Evolutionary conservation across 169 alveolate species (phyloP), one percentile per base, ranked within the genome.

Genomic region (Blepharisma undulans): DNA sequence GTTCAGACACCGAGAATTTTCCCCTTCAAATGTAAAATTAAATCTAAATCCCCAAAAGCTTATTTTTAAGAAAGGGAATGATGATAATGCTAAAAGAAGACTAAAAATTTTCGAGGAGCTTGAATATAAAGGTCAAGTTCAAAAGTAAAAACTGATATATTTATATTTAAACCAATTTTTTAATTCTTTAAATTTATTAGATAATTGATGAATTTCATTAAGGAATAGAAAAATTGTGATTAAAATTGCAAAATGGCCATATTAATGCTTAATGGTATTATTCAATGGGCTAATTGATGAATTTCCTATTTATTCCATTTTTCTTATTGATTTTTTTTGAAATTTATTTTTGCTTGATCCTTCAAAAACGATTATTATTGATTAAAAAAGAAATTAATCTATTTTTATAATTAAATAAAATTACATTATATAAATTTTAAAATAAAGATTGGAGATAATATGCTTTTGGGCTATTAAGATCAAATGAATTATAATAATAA

Each of bases 1-100:
- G 78, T 96, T 96, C 91, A 87, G 91, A 25, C 98, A 96, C 85
- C 60, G 30, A 19, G 91, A 84, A 30, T 74, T 48, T 48, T 29
- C 80, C 66, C 66, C 66, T 48, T 48, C 66, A 48, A 48, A 48
- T 5, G 2, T 48, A 48, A 48, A 48, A 48, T 10, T 48, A 48
- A 48, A 48, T 48, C 30, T 27, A 30, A 25, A 25, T 74, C 8
- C 80, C 33, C 33, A 25, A 18, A 74, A 74, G 80, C 2, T 74
- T 74, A 6, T 74, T 74, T 22, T 22, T 29, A 74, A 79, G 36
- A 27, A 27, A 33, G 72, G 66, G 87, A 79, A 79, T 48, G 66
- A 48, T 48, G 66, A 48, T 48, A 48, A 5, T 48, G 66, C 66
- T 48, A 48, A 48, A 48, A 48, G 66, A 5, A 48, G 66, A 48